phyloP scores from a whole-genome alignment of 140 eudicot genomes.

The Erigeron philadelphicus region DNA sequence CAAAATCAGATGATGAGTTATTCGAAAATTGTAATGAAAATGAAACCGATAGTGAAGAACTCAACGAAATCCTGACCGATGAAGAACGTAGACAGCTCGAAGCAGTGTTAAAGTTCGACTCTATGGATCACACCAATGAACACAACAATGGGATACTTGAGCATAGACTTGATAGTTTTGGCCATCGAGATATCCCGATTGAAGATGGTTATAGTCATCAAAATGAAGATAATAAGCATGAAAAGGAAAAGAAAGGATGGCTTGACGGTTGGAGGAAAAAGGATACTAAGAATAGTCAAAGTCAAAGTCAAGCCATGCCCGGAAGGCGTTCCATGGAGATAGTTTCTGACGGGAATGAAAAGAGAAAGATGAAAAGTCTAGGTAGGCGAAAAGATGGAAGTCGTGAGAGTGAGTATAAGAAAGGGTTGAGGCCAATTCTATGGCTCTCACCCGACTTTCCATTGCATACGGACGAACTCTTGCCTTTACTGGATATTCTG shows the following conservation, averaged over 20 bases:
- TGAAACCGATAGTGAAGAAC: conserved; percentile 46
- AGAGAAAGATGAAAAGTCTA: conserved; percentile 24
- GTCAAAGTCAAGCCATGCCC: conserved; percentile 36
- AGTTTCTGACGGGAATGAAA: conserved; percentile 44
- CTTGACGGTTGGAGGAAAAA: conserved; percentile 57
- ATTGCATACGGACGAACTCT: conserved; percentile 58
- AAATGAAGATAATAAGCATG: conserved; percentile 34
- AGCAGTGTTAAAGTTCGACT: conserved; percentile 43
- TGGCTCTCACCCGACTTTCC: conserved; percentile 87
- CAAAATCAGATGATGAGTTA: conserved; percentile 61
- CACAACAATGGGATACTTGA: conserved; percentile 35
- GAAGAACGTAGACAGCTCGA: conserved; percentile 70
- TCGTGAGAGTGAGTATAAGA: conserved; percentile 75
- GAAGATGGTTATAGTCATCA: conserved; percentile 33
- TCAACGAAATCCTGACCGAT: conserved; percentile 50
- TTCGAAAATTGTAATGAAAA: conserved; percentile 39
- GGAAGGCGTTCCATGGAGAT: conserved; percentile 57
- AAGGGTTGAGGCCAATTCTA: conserved; percentile 79
- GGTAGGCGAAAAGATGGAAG: conserved; percentile 43
- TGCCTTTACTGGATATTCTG: conserved; percentile 80
- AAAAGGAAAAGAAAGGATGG: conserved; percentile 64
- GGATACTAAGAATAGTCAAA: conserved; percentile 40
- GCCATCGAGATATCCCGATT: conserved; percentile 49
- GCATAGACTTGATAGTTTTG: conserved; percentile 43
- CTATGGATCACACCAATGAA: conserved; percentile 38